Percentiles rank a stretch among this genome's conserved stretches.
Conservation (phyloP, 2,329 filamentous ascomycete species). For the Phyllosticta citriasiana region DNA sequence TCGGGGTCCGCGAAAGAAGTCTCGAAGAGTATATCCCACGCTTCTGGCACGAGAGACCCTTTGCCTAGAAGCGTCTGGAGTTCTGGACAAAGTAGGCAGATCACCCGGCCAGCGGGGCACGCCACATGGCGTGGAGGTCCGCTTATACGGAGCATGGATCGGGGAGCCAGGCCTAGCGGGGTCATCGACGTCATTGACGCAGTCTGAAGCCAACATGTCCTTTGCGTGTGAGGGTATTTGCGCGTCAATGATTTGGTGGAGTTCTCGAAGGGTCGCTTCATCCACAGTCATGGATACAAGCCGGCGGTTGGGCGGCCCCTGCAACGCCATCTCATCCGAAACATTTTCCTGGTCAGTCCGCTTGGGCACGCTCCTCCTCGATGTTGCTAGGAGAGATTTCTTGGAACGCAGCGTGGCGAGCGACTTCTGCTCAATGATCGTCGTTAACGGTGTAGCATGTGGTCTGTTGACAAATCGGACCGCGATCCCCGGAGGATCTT, state of each 20-base stretch:
- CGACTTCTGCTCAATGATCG: conserved; percentile 35
- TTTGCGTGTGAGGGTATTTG: not conserved
- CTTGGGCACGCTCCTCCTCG: not conserved
- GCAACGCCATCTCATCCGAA: not conserved
- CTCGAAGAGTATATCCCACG: conserved; percentile 2
- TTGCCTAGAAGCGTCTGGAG: not conserved
- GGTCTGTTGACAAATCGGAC: conserved; percentile 18
- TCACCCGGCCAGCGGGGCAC: conserved; percentile 11
- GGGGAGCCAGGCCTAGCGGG: conserved; percentile 4
- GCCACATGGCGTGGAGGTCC: conserved; percentile 7
- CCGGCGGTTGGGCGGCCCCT: not conserved
- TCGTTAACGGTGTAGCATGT: conserved; percentile 31
- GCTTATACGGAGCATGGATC: conserved; percentile 1
- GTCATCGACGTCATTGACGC: not conserved
- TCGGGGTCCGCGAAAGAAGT: conserved; percentile 3
- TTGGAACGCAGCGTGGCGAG: conserved; percentile 29
- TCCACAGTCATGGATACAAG: conserved; percentile 5
- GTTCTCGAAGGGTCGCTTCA: conserved; percentile 7
- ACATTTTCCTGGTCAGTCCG: not conserved
- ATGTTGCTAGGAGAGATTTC: not conserved
- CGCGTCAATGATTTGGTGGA: conserved; percentile 7
- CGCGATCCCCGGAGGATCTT: conserved; percentile 4
- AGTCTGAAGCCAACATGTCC: not conserved
- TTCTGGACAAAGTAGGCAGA: not conserved
- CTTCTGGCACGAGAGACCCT: conserved; percentile 4